Base-by-base conservation (phyloP, 2,329 filamentous ascomycete genomes). In the Fusarium sp. region DNA sequence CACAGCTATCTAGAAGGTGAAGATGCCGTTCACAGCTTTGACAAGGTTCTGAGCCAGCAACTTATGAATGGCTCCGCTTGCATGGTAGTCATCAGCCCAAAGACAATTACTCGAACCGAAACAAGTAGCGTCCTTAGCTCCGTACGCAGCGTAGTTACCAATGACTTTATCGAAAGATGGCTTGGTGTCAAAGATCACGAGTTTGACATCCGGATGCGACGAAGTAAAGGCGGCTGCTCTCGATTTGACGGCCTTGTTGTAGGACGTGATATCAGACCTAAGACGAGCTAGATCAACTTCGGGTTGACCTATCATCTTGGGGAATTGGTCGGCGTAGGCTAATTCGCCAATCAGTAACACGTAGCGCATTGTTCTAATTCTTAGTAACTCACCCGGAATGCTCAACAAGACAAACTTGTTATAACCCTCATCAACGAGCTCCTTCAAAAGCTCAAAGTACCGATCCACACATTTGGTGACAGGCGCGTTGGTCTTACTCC, bases 11-110 rank as follows among this genome's bases (percentile, higher is more conserved):
- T 55, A 68, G 7, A 67, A 57, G 1, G 25, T 12, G 27, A 70
- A 57, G 18, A 29, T 20, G 5, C 24, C 25, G 2, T 29, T 32
- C 10, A 67, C 32, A 16, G 44, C 41, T 6, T 66, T 61, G 6
- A 62, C 57, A 14, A 71, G 46, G 6, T 65, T 65, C 20, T 69
- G 57, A 3, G 68, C 65, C 5, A 71, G 18, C 4, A 71, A 12
- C 44, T 71, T 71, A 24, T 71, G 69, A n/a, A 71, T 71, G 9
- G 69, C 65, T 4, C 61, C 60, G 1, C 68, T 65, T 9, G 69
- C 69, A 25, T 71, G 69, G n/a, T 71, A 71, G 18, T 59, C 61
- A 29, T 71, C 69, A 37, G 69, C 62, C 69, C 69, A 71, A 18
- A 71, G 60, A 22, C 69, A 71, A 20, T 61, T 49, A 42, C 41